Percentiles rank a stretch among this genome's conserved stretches.
These are phyloP conservation scores for Naganishia sp. DNA, from an alignment of 1,284 basidiomycete genomes.

Conservation along the genomic window DNA sequence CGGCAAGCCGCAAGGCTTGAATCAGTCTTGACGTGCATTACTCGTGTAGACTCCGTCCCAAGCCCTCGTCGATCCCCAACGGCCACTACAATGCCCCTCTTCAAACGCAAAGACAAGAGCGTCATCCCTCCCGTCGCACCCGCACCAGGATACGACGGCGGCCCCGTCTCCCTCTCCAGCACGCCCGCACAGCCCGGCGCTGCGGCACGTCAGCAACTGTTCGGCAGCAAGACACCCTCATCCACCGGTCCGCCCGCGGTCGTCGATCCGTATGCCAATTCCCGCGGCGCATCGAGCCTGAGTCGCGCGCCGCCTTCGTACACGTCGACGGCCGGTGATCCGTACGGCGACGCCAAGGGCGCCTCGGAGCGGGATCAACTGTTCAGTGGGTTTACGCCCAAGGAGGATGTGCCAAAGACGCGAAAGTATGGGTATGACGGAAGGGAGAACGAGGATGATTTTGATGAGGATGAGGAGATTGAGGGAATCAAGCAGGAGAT, in stretches of 20 bases:
- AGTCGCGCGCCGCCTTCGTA: slow-evolving; percentile 27
- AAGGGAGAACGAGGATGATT: slow-evolving; percentile 63
- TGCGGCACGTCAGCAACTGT: slow-evolving; percentile 54
- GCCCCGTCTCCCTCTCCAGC: slow-evolving; percentile 10
- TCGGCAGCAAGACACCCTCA: slow-evolving; percentile 38
- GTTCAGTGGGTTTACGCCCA: slow-evolving; percentile 41
- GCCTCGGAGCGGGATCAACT: slow-evolving; percentile 69
- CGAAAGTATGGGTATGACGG: slow-evolving; percentile 57
- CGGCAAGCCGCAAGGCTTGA: too few species aligned
- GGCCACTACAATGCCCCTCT: slow-evolving; percentile 65
- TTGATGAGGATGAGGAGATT: slow-evolving; percentile 82
- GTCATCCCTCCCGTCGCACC: slow-evolving; percentile 64
- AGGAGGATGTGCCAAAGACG: slow-evolving; percentile 53
- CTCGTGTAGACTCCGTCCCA: too few species aligned
- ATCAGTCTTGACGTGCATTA: too few species aligned
- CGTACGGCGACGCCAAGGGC: slow-evolving; percentile 41
- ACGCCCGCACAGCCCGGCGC: slow-evolving; percentile 27
- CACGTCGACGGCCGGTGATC: slow-evolving; percentile 40
- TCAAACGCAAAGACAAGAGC: slow-evolving; percentile 66
- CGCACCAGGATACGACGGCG: slow-evolving; percentile 39
- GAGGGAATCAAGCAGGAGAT: slow-evolving; percentile 96
- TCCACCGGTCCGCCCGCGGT: slow-evolving; percentile 6
- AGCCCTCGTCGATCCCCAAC: neutral
- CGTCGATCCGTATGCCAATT: slow-evolving; percentile 26
- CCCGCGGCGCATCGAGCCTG: neutral